Conservation (phyloP, 768 basidiomycete genomes). For the Phylloporus sp. region DNA sequence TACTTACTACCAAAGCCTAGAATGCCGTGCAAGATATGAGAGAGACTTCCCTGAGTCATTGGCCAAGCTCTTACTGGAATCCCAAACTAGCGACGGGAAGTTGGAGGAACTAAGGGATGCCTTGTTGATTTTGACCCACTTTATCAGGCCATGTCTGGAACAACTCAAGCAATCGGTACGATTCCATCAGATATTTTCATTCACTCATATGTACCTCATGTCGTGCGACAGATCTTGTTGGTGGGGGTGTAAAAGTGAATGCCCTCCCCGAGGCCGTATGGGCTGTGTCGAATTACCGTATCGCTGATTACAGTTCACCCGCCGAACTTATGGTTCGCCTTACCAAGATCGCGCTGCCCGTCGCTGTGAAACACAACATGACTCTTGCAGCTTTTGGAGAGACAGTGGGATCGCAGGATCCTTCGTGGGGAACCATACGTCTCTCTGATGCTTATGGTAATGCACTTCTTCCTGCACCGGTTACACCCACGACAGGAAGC, state of each 20-base stretch:
- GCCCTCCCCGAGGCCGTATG: conserved; percentile 42
- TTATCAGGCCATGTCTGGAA: conserved; percentile 20
- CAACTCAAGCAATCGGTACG: conserved; percentile 29
- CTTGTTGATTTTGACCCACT: conserved; percentile 21
- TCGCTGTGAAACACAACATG: conserved; percentile 37
- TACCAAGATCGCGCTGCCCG: not conserved
- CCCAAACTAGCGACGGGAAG: conserved; percentile 19
- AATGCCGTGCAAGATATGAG: conserved; percentile 41
- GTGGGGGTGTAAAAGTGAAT: conserved; percentile 42
- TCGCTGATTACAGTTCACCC: conserved; percentile 31
- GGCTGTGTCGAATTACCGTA: conserved; percentile 33
- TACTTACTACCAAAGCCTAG: conserved; percentile 12
- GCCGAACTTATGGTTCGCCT: conserved; percentile 12
- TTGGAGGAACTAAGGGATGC: conserved; percentile 9
- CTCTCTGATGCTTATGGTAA: conserved; percentile 34
- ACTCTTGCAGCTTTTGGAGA: conserved; percentile 40
- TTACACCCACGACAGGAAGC: conserved; percentile 37
- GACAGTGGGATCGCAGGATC: conserved; percentile 18
- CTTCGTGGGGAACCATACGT: conserved; percentile 35
- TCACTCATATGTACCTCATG: conserved; percentile 17
- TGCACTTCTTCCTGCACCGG: conserved; percentile 39
- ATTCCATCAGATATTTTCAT: not conserved
- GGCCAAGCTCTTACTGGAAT: conserved; percentile 20
- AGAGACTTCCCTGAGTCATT: conserved; percentile 28
- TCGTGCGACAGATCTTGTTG: conserved; percentile 37